Evolutionary conservation across 306 rosid genomes (phyloP).

Genomic region (Vicia faba): DNA sequence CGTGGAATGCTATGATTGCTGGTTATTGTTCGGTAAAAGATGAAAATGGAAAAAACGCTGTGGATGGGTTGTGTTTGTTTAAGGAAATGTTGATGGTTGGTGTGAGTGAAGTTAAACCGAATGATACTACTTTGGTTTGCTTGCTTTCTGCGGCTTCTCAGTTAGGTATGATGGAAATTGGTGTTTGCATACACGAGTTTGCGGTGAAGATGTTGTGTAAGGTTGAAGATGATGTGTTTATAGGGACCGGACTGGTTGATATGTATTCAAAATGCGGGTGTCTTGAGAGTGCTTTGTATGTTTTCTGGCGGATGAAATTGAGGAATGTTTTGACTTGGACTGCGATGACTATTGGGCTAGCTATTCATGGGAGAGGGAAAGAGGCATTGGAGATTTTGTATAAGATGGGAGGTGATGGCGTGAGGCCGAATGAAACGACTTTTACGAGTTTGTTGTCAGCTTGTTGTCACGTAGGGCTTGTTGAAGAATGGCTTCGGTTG

Average conservation of each 20-base stretch:
- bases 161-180: conserved; percentile 57
- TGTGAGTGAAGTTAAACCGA: conserved; percentile 46
- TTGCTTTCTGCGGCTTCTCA: conserved; percentile 70
- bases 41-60: conserved; percentile 38
- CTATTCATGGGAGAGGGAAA: conserved; percentile 45
- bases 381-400: conserved; percentile 63
- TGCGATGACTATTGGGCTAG: conserved; percentile 49
- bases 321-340: conserved; percentile 79
- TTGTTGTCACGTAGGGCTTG: too few species aligned
- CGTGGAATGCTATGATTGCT: conserved; percentile 77
- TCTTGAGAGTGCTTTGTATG: conserved; percentile 50
- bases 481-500: conserved; percentile 34
- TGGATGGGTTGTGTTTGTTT: conserved; percentile 56
- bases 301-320: conserved; percentile 55
- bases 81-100: conserved; percentile 58
- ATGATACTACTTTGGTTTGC: conserved; percentile 65
- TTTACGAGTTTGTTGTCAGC: conserved; percentile 39
- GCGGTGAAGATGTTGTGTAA: conserved; percentile 48
- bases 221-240: conserved; percentile 67
- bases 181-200: conserved; percentile 69
- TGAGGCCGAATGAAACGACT: conserved; percentile 59
- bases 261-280: conserved; percentile 88
- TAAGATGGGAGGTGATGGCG: conserved; percentile 54
- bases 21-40: conserved; percentile 64
- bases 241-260: conserved; percentile 77